Percentiles rank a stretch among this genome's conserved stretches.
Evolutionary conservation across 371 early-diverging fungal species (phyloP).

Genomic region (Mortierella sp.): DNA sequence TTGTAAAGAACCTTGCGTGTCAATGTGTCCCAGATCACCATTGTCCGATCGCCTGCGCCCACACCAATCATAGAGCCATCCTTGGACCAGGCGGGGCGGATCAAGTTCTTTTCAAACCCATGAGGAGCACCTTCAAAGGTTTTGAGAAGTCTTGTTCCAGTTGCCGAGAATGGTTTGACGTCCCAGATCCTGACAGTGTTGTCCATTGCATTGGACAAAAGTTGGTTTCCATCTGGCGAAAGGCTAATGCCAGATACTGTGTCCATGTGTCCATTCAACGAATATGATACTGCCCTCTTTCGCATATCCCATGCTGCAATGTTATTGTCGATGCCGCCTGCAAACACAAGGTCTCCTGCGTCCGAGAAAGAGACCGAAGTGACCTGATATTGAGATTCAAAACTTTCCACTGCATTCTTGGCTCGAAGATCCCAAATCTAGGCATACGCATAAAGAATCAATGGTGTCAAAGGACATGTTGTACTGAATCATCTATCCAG

Average conservation of each 20-base stretch:
- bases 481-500: neutral
- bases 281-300: slow-evolving; percentile 70
- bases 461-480: no score
- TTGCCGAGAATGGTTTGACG: slow-evolving; percentile 87
- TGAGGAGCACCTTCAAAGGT: slow-evolving; percentile 92
- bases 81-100: slow-evolving; percentile 89
- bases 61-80: slow-evolving; percentile 92
- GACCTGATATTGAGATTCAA: slow-evolving; percentile 80
- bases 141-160: slow-evolving; percentile 68
- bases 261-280: slow-evolving; percentile 87
- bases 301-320: slow-evolving; percentile 93
- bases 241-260: slow-evolving; percentile 89
- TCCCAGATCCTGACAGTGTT: slow-evolving; percentile 97
- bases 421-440: slow-evolving; percentile 81
- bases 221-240: slow-evolving; percentile 83
- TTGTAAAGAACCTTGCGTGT: slow-evolving; percentile 90
- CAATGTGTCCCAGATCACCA: slow-evolving; percentile 95
- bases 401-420: slow-evolving; percentile 77
- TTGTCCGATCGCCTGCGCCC: slow-evolving; percentile 93
- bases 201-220: slow-evolving; percentile 92
- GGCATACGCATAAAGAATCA: neutral
- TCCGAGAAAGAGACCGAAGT: slow-evolving; percentile 82
- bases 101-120: slow-evolving; percentile 92
- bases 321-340: slow-evolving; percentile 92
- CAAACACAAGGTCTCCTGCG: slow-evolving; percentile 85